Conservation (phyloP, 202 grass and related monocot genomes). For the Saccharum hybrid region DNA sequence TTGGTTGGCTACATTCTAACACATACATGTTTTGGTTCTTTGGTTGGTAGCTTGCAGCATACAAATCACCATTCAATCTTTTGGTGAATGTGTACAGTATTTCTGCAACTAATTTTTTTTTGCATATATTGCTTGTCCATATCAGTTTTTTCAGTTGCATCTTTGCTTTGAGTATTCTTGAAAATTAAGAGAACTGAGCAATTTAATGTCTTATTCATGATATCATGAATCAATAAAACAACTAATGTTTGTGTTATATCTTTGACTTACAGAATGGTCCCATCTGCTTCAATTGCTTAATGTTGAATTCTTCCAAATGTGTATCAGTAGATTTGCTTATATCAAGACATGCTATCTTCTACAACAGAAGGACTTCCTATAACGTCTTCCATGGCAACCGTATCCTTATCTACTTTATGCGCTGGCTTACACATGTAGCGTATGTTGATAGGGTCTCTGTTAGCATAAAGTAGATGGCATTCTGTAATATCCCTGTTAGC, state of each 20-base stretch:
- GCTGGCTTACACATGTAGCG: background rate
- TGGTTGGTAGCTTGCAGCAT: background rate
- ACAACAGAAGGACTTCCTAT: slow-evolving; percentile 53
- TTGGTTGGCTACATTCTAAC: too few species aligned
- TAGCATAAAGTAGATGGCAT: background rate
- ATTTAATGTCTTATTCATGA: slow-evolving; percentile 15
- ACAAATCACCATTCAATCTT: slow-evolving; percentile 15
- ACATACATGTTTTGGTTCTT: background rate
- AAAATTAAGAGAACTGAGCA: slow-evolving; percentile 8
- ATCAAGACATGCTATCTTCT: slow-evolving; percentile 56
- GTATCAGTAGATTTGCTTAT: slow-evolving; percentile 51
- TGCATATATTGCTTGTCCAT: slow-evolving; percentile 13
- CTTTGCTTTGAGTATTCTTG: background rate
- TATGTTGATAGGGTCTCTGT: slow-evolving; percentile 6
- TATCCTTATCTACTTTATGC: slow-evolving; percentile 57
- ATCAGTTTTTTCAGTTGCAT: slow-evolving; percentile 16
- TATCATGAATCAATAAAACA: background rate
- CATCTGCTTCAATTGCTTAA: slow-evolving; percentile 58
- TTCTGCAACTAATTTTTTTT: background rate
- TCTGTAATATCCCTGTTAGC: background rate
- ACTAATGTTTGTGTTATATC: slow-evolving; percentile 25
- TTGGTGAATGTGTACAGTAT: slow-evolving; percentile 3
- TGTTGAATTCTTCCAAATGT: slow-evolving; percentile 50
- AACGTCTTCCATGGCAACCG: slow-evolving; percentile 54
- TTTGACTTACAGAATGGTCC: slow-evolving; percentile 56